A percentile compares a stretch with the other conserved stretches of the same genome.
Conservation (phyloP, 179 eudicot genomes). For the Sideroxylon spinosum region DNA sequence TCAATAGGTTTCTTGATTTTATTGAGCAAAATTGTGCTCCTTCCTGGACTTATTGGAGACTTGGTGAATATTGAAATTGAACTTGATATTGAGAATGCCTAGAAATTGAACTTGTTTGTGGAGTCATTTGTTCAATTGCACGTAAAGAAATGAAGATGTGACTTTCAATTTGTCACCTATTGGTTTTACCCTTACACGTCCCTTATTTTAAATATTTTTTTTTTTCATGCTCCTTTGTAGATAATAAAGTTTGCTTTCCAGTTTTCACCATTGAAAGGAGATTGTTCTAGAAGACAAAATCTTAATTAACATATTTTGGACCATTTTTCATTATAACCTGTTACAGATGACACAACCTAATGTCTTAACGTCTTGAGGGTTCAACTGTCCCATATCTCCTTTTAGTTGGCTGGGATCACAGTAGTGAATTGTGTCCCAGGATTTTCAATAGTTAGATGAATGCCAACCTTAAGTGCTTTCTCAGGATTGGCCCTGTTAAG, state of each 20-base stretch:
- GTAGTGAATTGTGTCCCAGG: neutral
- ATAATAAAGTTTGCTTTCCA: neutral
- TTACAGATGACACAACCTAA: neutral
- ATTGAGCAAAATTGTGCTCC: neutral
- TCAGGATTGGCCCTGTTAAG: conserved; percentile 1
- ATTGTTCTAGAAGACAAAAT: neutral
- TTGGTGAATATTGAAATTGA: neutral
- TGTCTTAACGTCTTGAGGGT: too few species aligned
- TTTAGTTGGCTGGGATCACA: conserved; percentile 10
- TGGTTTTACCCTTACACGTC: neutral
- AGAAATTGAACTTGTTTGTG: neutral
- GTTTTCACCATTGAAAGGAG: neutral
- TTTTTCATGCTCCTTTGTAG: neutral
- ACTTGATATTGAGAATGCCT: neutral
- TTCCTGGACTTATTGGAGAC: neutral
- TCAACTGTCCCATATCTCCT: neutral
- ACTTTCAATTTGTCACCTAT: neutral
- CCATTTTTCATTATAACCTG: conserved; percentile 2
- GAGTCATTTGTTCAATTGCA: neutral
- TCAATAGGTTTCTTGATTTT: neutral
- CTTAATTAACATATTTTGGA: neutral
- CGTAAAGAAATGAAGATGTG: neutral
- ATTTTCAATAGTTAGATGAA: neutral
- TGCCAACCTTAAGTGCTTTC: neutral
- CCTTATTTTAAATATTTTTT: neutral